Evolutionary conservation across 306 rosid genomes (phyloP).

Genomic region (Begonia masoniana): DNA sequence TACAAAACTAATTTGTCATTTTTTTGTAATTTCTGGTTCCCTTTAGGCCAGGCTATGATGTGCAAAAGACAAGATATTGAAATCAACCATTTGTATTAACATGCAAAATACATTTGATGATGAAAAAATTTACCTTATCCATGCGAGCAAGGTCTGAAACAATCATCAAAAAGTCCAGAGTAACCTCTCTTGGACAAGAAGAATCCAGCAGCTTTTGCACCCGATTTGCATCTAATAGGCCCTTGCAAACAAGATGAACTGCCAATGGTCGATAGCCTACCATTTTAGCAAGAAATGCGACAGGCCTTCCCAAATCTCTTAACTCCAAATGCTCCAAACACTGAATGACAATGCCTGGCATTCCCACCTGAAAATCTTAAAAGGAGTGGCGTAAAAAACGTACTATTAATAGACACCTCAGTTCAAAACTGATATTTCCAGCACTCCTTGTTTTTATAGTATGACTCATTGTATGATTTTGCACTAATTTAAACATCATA

Average conservation of each 20-base stretch:
- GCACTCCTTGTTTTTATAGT: too few relatives aligned
- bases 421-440: too few relatives aligned
- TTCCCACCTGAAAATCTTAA: slow-evolving; percentile 62
- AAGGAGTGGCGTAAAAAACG: background rate
- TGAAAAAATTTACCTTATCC: slow-evolving; percentile 62
- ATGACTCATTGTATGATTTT: too few relatives aligned
- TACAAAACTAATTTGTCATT: too few relatives aligned
- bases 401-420: too few relatives aligned
- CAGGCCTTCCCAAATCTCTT: slow-evolving; percentile 66
- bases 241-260: slow-evolving; percentile 67
- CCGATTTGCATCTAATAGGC: slow-evolving; percentile 63
- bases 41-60: too few relatives aligned
- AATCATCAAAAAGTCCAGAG: slow-evolving; percentile 70
- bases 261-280: slow-evolving; percentile 68
- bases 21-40: too few relatives aligned
- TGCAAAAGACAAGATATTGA: too few relatives aligned
- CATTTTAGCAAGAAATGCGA: slow-evolving; percentile 94
- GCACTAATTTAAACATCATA: too few relatives aligned
- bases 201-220: slow-evolving; percentile 59
- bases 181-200: slow-evolving; percentile 62
- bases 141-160: slow-evolving; percentile 94
- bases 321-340: slow-evolving; percentile 65
- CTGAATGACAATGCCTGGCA: slow-evolving; percentile 51
- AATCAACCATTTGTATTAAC: too few relatives aligned
- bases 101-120: background rate